phyloP scores from a whole-genome alignment of 108 stramenopile genomes.

The Cyclotella atomus region DNA sequence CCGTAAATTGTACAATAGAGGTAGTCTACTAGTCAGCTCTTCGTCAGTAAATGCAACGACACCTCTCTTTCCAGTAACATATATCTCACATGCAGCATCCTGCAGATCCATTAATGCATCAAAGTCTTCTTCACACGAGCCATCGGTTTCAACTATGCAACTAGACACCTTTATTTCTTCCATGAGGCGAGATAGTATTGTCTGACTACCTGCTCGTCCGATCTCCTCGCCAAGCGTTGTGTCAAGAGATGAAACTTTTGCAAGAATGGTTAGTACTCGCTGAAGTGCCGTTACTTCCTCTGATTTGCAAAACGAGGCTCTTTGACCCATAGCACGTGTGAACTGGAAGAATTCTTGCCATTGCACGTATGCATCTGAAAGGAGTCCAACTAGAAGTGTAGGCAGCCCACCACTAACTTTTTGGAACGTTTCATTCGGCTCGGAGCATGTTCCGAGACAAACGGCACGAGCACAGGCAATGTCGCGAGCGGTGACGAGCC shows the following conservation, averaged over 20 bases:
- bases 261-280: slow-evolving; percentile 28
- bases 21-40: slow-evolving; percentile 63
- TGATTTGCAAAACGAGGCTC: slow-evolving; percentile 5
- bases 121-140: slow-evolving; percentile 51
- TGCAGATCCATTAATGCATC: slow-evolving; percentile 77
- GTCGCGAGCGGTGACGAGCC: slow-evolving; percentile 17
- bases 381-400: not conserved
- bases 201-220: slow-evolving; percentile 58
- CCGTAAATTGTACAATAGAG: slow-evolving; percentile 54
- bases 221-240: slow-evolving; percentile 67
- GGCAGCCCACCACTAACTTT: not conserved
- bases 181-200: slow-evolving; percentile 50
- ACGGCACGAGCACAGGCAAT: slow-evolving; percentile 5
- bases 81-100: slow-evolving; percentile 75
- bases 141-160: slow-evolving; percentile 26
- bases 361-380: not conserved
- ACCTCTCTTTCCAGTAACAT: slow-evolving; percentile 28
- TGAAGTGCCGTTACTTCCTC: slow-evolving; percentile 26
- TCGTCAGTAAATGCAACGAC: slow-evolving; percentile 57
- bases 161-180: slow-evolving; percentile 20
- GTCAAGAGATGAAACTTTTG: slow-evolving; percentile 54
- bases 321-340: not conserved
- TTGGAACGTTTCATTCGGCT: not conserved
- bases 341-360: slow-evolving; percentile 4
- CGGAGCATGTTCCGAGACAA: slow-evolving; percentile 1